Evolutionary conservation across 1,284 basidiomycete genomes (phyloP).

Genomic region (Lentinus polychrous): DNA sequence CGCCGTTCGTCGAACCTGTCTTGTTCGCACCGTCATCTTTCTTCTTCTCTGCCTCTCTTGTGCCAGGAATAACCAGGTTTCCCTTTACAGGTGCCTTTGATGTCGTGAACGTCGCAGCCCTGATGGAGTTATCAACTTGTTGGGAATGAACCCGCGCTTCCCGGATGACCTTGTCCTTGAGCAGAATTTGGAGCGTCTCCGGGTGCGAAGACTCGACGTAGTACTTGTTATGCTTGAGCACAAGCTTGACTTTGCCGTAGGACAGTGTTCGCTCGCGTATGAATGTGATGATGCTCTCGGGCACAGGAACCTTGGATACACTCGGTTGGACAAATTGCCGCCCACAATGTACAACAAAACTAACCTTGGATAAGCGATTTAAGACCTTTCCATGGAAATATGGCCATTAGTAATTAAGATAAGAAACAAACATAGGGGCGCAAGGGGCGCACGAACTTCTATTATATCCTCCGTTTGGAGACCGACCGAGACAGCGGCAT

Average conservation of each 20-base stretch:
- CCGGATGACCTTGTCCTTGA: constrained; percentile 82
- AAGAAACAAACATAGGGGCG: constrained; percentile 11
- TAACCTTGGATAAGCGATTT: constrained; percentile 80
- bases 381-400: constrained; percentile 49
- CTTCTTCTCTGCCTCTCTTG: constrained; percentile 62
- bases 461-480: constrained; percentile 98
- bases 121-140: constrained; percentile 61
- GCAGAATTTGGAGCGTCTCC: constrained; percentile 79
- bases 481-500: constrained; percentile 98
- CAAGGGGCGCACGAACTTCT: constrained; percentile 58
- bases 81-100: constrained; percentile 78
- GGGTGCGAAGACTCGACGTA: constrained; percentile 92
- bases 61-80: constrained; percentile 81
- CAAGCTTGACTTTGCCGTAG: constrained; percentile 96
- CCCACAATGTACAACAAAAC: constrained; percentile 10
- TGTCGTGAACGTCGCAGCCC: constrained; percentile 75
- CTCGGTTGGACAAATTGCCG: neutral
- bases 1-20: constrained; percentile 18
- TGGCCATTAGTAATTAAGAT: constrained; percentile 15
- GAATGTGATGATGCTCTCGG: constrained; percentile 73
- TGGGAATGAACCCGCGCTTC: constrained; percentile 70
- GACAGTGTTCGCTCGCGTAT: constrained; percentile 89
- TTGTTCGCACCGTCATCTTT: constrained; percentile 44
- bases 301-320: constrained; percentile 71
- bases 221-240: constrained; percentile 95